Base-by-base conservation (phyloP, 139 green algal species). In the Closterium sp. region DNA sequence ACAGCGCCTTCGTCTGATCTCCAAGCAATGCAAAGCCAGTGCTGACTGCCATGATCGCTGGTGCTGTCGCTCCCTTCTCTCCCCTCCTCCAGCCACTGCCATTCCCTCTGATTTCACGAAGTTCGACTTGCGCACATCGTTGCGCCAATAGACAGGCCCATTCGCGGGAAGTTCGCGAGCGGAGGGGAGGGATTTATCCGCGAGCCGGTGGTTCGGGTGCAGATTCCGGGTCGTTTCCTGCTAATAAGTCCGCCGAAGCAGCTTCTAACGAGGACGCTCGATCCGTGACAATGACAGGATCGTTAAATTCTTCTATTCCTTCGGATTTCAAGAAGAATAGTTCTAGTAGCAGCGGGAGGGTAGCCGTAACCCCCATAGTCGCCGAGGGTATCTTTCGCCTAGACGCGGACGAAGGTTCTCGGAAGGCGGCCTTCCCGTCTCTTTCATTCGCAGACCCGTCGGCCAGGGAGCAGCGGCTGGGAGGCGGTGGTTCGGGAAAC, bases 391-490 rank as follows among this genome's bases (percentile, higher is more conserved):
- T 92, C n/a, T 28, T 85, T 81, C 90, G 90, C 3, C 69, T 81
- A 8, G 90, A 92, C 64, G 83, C 90, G 25, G 33, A 84, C n/a
- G 90, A 92, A 32, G 90, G 84, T 34, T 34, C 90, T 32, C 32
- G 90, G 76, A 89, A 69, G 83, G 23, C 31, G n/a, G 90, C 90
- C n/a, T 81, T n/a, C 10, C 90, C 90, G 19, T 92, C 90, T 28
- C 32, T 92, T 19, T 92, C 90, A 43, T 92, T 92, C 69, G 81
- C 86, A 23, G 90, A 92, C 30, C 34, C 81, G 5, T 23, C 25
- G 5, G 16, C 55, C 31, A n/a, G 90, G 33, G 90, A 92, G 32
- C 21, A 23, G n/a, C 84, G 55, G 34, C 32, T 90, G n/a, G 19
- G 30, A 81, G 84, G 34, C 32, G n/a, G 3, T 34, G 64, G 19